These are phyloP conservation scores for Clarkia xantiana DNA, from an alignment of 345 rosid genomes.

Conservation along the genomic window DNA sequence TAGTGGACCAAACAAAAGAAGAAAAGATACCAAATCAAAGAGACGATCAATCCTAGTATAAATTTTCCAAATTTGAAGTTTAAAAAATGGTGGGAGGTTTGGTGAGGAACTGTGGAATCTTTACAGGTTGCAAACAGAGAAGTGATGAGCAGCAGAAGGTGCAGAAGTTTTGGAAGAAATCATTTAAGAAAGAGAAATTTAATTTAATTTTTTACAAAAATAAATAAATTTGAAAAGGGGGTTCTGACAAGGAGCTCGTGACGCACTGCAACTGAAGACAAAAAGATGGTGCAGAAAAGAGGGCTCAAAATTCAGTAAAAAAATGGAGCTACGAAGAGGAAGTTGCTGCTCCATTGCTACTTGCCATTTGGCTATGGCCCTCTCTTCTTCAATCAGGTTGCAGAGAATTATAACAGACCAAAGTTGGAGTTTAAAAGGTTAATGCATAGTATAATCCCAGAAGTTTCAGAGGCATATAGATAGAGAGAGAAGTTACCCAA, in stretches of 20 bases:
- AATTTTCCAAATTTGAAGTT: too few relatives aligned
- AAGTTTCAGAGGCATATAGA: too few relatives aligned
- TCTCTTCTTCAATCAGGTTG: too few relatives aligned
- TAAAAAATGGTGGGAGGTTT: too few relatives aligned
- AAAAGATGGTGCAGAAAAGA: slow-evolving; percentile 55
- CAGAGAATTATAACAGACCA: too few relatives aligned
- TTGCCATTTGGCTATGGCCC: too few relatives aligned
- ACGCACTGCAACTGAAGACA: slow-evolving; percentile 65
- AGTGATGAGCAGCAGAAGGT: slow-evolving; percentile 21
- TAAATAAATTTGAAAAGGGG: slow-evolving; percentile 15
- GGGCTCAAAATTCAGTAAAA: slow-evolving; percentile 4
- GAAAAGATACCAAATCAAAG: not conserved
- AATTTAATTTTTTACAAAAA: slow-evolving; percentile 10
- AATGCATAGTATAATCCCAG: too few relatives aligned
- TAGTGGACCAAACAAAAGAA: not conserved
- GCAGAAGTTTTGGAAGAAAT: slow-evolving; percentile 9
- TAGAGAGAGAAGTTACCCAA: too few relatives aligned
- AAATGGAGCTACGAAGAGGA: not conserved
- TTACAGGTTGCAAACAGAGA: slow-evolving; percentile 47
- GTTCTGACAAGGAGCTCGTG: slow-evolving; percentile 87
- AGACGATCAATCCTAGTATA: too few relatives aligned
- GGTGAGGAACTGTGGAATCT: slow-evolving; percentile 15
- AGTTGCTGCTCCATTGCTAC: too few relatives aligned
- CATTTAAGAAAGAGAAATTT: slow-evolving; percentile 7
- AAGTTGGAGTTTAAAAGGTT: too few relatives aligned